Base-by-base conservation (phyloP, 1,284 basidiomycete species). In the Marasmius fiardii region DNA sequence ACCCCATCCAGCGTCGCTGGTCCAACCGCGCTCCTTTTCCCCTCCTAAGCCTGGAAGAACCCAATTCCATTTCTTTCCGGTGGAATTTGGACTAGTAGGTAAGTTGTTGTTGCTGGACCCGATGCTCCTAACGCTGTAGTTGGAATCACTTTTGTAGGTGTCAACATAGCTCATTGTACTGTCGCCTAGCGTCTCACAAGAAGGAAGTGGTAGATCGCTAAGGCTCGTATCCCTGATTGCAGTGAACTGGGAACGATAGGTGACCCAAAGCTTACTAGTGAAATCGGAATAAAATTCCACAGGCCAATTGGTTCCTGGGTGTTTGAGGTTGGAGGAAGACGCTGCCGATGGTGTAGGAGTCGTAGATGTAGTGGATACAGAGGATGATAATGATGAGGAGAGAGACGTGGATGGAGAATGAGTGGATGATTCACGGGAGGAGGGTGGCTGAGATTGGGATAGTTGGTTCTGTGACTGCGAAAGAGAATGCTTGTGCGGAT, bases 1-100 rank as follows among this genome's bases (percentile, higher is more conserved):
- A 0, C 96, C 96, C 96, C 96, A 99, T 0, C 96, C 96, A 0
- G 93, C 79, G 75, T 99, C 96, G 61, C 84, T 92, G n/a, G 88
- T 93, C 82, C 93, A 88, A 0, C 89, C 43, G 20, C 43, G 43
- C 47, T 33, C 90, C 64, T 87, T 88, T 66, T 92, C 90, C 0
- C 80, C 81, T 1, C 78, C 68, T 28, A 76, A 66, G 18, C 58
- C 62, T 35, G 50, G 54, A 18, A 54, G 41, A 33, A 24, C 44
- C 57, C 60, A 58, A 11, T 44, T 55, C 60, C 60, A 61, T 44
- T 59, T 59, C 34, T 55, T 55, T 8, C 47, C 26, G 8, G 57
- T 54, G 20, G 56, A 58, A 34, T 41, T 55, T 18, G 57, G 57
- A 24, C 57, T 58, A 3, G 43, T 34, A 11, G 57, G 53, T 43